Percentiles rank a stretch among this genome's conserved stretches.
These are phyloP conservation scores for Rhododendron vialii DNA, from an alignment of 148 eudicot genomes.

Conservation along the genomic window DNA sequence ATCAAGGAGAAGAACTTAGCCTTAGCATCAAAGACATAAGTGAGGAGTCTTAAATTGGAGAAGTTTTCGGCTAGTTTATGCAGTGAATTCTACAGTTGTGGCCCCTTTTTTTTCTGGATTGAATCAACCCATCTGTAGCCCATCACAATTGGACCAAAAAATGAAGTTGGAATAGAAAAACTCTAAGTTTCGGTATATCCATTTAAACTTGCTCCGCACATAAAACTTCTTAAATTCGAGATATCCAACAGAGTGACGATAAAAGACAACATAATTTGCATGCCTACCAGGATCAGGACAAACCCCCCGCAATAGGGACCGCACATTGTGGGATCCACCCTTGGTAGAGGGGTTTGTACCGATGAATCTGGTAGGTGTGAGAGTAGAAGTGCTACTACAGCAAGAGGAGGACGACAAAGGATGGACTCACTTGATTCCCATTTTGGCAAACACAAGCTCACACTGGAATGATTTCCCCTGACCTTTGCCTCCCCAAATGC, in stretches of 20 bases:
- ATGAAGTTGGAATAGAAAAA: neutral
- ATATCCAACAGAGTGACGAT: neutral
- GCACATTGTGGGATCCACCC: neutral
- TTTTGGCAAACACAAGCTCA: constrained; percentile 41
- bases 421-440: constrained; percentile 43
- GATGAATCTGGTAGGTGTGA: neutral
- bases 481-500: constrained; percentile 48
- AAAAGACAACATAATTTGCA: neutral
- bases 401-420: neutral
- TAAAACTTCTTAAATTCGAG: neutral
- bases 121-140: too few relatives aligned
- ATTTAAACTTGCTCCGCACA: neutral
- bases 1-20: neutral
- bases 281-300: neutral
- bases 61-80: neutral
- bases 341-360: neutral
- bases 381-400: neutral
- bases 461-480: constrained; percentile 51
- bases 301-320: neutral
- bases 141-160: too few relatives aligned
- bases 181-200: neutral
- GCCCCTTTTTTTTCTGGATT: too few relatives aligned
- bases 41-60: too few relatives aligned
- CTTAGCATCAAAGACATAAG: neutral
- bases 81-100: neutral